Conservation (phyloP, 2,329 filamentous ascomycete species). For the Paraconiothyrium sp. region DNA sequence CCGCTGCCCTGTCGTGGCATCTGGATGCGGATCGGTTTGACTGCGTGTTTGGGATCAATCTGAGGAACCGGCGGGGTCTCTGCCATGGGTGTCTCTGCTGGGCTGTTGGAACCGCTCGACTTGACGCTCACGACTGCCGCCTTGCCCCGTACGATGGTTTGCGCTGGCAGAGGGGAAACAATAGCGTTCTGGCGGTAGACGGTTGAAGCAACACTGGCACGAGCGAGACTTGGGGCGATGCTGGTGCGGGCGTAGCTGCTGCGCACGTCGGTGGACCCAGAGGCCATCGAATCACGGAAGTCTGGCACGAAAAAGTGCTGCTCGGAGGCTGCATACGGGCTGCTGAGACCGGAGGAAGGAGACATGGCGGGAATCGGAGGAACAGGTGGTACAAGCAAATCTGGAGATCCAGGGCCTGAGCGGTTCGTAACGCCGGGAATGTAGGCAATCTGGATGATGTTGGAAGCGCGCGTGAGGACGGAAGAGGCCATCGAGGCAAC, state of each 20-base stretch:
- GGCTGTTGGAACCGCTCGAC: conserved; percentile 67
- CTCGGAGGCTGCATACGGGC: conserved; percentile 68
- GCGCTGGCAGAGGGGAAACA: conserved; percentile 79
- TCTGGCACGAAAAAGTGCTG: conserved; percentile 96
- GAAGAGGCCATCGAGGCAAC: conserved; percentile 93
- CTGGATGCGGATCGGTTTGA: conserved; percentile 50
- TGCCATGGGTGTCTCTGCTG: conserved; percentile 57
- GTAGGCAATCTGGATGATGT: conserved; percentile 99
- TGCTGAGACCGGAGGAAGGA: conserved; percentile 66
- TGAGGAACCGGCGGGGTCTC: conserved; percentile 75
- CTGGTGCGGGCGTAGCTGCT: conserved; percentile 58
- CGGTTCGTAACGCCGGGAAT: conserved; percentile 97
- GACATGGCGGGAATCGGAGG: conserved; percentile 79
- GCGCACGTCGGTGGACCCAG: conserved; percentile 70
- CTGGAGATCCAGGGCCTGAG: conserved; percentile 83
- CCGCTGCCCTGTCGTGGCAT: conserved; percentile 49
- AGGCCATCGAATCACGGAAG: conserved; percentile 90
- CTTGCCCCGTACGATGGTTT: conserved; percentile 86
- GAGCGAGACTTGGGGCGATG: conserved; percentile 59
- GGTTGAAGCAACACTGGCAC: conserved; percentile 80
- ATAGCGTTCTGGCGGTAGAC: conserved; percentile 93
- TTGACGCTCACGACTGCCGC: conserved; percentile 94
- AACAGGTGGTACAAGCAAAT: conserved; percentile 86
- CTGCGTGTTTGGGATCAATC: conserved; percentile 67
- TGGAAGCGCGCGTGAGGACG: conserved; percentile 93